phyloP scores from a whole-genome alignment of 2,329 filamentous ascomycete genomes.

The Cordyceps cicadae region DNA sequence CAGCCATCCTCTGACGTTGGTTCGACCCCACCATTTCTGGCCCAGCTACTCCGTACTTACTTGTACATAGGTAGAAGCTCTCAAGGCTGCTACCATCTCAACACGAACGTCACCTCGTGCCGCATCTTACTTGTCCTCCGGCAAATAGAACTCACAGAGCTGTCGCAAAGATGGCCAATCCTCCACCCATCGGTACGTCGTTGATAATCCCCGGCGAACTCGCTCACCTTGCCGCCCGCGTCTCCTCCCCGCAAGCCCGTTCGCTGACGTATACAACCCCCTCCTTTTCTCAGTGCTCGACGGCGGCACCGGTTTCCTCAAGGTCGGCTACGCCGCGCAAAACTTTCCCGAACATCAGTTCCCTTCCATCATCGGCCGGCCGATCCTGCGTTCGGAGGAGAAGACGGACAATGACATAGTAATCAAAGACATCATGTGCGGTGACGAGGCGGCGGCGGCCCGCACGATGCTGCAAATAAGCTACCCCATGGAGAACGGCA shows the following conservation, averaged over 20 bases:
- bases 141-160: conserved; percentile 4
- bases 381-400: conserved; percentile 95
- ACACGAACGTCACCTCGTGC: conserved; percentile 10
- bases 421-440: conserved; percentile 99
- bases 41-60: no score
- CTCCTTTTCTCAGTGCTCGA: conserved; percentile 67
- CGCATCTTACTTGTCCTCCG: not conserved
- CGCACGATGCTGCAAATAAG: conserved; percentile 97
- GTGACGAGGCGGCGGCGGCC: conserved; percentile 92
- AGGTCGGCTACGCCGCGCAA: conserved; percentile 97
- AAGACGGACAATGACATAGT: conserved; percentile 52
- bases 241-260: conserved; percentile 12
- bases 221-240: conserved; percentile 2
- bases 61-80: conserved; percentile 5
- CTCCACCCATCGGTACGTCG: conserved; percentile 45
- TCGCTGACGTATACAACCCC: conserved; percentile 17
- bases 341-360: conserved; percentile 99
- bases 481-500: conserved; percentile 99
- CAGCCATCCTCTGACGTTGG: conserved; percentile 30
- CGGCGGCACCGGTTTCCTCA: conserved; percentile 98
- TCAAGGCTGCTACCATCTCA: conserved; percentile 4
- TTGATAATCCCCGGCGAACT: conserved; percentile 2
- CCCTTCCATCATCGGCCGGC: conserved; percentile 94
- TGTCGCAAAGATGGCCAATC: conserved; percentile 38
- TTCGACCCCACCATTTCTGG: conserved; percentile 25